A percentile compares a stretch with the other conserved stretches of the same genome.
These are phyloP conservation scores for Thielaviopsis euricoi DNA, from an alignment of 2,329 filamentous ascomycete genomes.

Conservation along the genomic window DNA sequence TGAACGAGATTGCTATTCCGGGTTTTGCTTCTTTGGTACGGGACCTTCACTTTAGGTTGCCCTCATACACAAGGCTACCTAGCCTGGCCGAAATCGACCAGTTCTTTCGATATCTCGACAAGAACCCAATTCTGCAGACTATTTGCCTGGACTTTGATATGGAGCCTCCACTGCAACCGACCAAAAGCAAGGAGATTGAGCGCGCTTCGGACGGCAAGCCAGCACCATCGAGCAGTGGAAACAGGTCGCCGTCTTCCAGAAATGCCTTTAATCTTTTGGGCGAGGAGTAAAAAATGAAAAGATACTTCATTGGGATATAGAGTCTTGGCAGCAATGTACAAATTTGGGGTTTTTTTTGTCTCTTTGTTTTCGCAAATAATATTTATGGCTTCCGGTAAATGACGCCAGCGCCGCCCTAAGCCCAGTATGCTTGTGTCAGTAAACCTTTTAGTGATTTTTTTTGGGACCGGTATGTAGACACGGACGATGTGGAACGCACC, in stretches of 20 bases:
- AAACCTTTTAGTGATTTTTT: not conserved
- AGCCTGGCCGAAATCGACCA: not conserved
- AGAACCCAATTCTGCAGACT: not conserved
- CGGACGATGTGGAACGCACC: conserved; percentile 31
- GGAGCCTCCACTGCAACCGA: not conserved
- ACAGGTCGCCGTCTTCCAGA: not conserved
- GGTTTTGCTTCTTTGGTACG: not conserved
- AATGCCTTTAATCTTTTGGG: not conserved
- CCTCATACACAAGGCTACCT: not conserved
- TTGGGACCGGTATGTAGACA: not conserved
- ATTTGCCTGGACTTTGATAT: not conserved
- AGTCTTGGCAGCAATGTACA: not conserved
- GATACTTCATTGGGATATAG: not conserved
- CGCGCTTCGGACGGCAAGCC: not conserved
- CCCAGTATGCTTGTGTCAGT: too few relatives aligned
- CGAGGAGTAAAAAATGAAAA: not conserved
- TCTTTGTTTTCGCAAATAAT: not conserved
- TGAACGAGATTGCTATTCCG: not conserved
- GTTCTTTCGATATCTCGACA: not conserved
- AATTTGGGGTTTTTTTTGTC: too few relatives aligned
- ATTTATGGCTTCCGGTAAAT: conserved; percentile 17
- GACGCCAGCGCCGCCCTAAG: conserved; percentile 18
- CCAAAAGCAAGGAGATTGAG: not conserved
- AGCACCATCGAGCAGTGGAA: not conserved
- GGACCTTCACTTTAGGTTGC: not conserved